Base-by-base conservation (phyloP, 805 yeast species). In the Myxozyma lipomycoides region DNA sequence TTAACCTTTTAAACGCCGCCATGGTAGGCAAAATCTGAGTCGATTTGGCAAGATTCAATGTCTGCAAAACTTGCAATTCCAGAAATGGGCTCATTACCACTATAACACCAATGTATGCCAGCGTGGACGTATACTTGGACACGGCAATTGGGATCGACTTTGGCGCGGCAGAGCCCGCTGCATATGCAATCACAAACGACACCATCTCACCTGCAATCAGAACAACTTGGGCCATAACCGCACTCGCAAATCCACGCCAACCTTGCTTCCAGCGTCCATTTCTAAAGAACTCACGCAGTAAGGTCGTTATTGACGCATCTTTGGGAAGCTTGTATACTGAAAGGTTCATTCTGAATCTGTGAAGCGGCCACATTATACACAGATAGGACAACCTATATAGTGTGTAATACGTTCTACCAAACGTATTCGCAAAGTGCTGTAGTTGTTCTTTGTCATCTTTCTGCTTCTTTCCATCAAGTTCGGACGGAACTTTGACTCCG, bases 91-190 rank as follows among this genome's bases (percentile, higher is more conserved):
- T 35, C 34, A 28, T 15, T 10, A 28, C 12, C 34, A 28, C 34
- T 10, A 15, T 28, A 10, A 15, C 10, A 15, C 34, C 15, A 28
- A 28, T 10, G 15, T 28, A 28, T 6, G 18, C 19, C 38, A 28
- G 32, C 32, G 12, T 28, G 12, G 32, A 9, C 12, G 32, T 12
- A 7, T 7, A 7, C 32, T 7, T 12, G 12, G 32, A 28, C 32
- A 28, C 32, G 32, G 12, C 7, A 12, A 28, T 9, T 12, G 32
- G 32, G 32, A 28, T 18, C 22, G n/a, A 15, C 17, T 9, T 19
- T 6, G 26, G 17, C 45, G 30, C n/a, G 43, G 45, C 45, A 41
- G 45, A 7, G 43, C 30, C 24, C 12, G 12, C 32, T 12, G 32
- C 32, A 12, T 28, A 28, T 12, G 12, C 32, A 12, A 7, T 12